Base-by-base conservation (phyloP, 2,329 filamentous ascomycete species). In the Diaporthe batatas region DNA sequence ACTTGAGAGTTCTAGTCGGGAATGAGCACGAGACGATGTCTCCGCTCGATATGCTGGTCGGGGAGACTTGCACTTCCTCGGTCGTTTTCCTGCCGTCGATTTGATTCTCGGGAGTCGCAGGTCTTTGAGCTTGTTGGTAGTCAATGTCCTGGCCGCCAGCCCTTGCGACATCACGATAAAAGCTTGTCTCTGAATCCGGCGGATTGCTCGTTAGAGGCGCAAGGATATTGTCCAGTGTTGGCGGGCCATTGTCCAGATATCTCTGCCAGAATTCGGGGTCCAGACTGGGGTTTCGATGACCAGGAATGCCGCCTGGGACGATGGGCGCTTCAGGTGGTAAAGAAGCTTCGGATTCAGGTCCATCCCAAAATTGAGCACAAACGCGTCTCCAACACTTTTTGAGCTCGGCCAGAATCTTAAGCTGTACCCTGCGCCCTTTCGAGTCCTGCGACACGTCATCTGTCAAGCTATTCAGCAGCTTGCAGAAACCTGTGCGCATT, bases 381-480 rank as follows among this genome's bases (percentile, higher is more conserved):
- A 96, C 94, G 68, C 95, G 90, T 80, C 95, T 92, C 96, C 96
- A 99, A 80, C 96, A 98, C 80, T 98, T 97, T 82, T 99, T 99
- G 75, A 99, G 85, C 82, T 99, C 96, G 39, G 93, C 91, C 47
- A 99, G 87, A 76, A 98, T 97, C 82, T 98, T 98, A 73, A 97
- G 78, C 67, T 89, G 89, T 2, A 89, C 87, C 75, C 89, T 90
- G 18, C 83, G 82, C 29, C 81, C 83, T 47, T 79, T 78, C 2
- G 80, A 77, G 23, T 87, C 83, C 54, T 84, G 81, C 0, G 84
- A 84, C 11, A 91, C 79, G 73, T 91, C 89, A 21, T 87, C 84
- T 5, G 90, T 87, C 58, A 92, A 87, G 65, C 87, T 85, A 80
- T 98, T 98, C 73, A 98, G 87, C 11, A 95, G 86, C 42, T 91